A percentile compares a stretch with the other conserved stretches of the same genome.
These are phyloP conservation scores for Trichoderma parareesei DNA, from an alignment of 495 filamentous ascomycete genomes.

Conservation along the genomic window DNA sequence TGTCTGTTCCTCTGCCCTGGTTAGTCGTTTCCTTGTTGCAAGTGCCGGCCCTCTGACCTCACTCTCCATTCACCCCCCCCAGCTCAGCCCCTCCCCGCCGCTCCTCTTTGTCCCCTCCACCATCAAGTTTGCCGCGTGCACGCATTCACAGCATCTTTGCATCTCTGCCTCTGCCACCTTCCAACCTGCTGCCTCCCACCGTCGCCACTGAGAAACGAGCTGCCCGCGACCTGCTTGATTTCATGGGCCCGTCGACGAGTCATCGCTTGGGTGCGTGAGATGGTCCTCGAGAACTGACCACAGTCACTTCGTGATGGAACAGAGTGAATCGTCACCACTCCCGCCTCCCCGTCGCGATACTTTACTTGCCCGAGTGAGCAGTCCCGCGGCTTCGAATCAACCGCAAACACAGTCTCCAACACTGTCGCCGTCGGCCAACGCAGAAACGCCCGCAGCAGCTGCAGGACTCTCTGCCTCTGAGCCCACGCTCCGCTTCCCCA, in stretches of 20 bases:
- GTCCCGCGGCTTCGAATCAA: background rate
- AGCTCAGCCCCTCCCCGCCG: constrained; percentile 10
- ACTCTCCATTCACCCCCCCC: constrained; percentile 10
- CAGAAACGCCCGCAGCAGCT: background rate
- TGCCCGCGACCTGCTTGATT: constrained; percentile 20
- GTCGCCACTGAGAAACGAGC: background rate
- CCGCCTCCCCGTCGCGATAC: constrained; percentile 7
- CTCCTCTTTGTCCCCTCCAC: constrained; percentile 1
- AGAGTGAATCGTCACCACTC: constrained; percentile 15
- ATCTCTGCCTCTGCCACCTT: background rate
- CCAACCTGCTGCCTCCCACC: too few relatives aligned
- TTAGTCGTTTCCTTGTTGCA: constrained; percentile 16
- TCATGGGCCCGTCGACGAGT: constrained; percentile 5
- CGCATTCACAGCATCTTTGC: background rate
- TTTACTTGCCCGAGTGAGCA: background rate
- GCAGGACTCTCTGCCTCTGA: constrained; percentile 24
- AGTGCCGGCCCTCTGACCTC: constrained; percentile 19
- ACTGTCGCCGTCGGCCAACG: background rate
- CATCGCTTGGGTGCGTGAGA: constrained; percentile 20
- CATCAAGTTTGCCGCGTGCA: background rate
- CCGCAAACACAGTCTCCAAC: background rate
- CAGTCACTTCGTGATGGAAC: constrained; percentile 38
- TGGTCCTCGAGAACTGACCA: constrained; percentile 21
- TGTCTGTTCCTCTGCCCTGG: constrained; percentile 13
- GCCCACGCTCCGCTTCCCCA: constrained; percentile 41